These are phyloP conservation scores for Puccinia coronata DNA, from an alignment of 1,284 basidiomycete genomes.

Conservation along the genomic window DNA sequence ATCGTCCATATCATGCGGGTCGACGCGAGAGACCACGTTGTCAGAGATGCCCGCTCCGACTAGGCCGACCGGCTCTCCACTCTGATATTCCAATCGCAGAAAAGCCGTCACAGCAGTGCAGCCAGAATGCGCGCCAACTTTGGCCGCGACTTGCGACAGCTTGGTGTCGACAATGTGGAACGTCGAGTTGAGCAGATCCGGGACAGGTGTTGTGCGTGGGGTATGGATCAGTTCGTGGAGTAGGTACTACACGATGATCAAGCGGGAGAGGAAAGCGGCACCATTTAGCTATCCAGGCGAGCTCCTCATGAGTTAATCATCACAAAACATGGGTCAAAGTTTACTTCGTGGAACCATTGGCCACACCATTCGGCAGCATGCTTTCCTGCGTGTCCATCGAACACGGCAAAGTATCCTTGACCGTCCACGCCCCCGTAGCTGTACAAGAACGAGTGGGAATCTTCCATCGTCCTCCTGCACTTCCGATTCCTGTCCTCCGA, in stretches of 20 bases:
- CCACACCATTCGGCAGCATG: conserved; percentile 99
- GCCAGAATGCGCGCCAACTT: conserved; percentile 89
- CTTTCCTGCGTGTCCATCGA: conserved; percentile 98
- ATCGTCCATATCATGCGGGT: conserved; percentile 1
- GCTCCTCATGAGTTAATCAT: neutral
- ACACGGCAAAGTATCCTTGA: conserved; percentile 96
- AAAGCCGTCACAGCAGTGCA: conserved; percentile 98
- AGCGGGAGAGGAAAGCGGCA: neutral
- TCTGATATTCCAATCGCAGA: conserved; percentile 81
- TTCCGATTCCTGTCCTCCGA: conserved; percentile 81
- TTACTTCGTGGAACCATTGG: conserved; percentile 86
- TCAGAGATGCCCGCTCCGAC: conserved; percentile 53
- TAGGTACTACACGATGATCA: conserved; percentile 63
- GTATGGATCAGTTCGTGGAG: conserved; percentile 62
- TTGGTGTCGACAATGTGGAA: conserved; percentile 87
- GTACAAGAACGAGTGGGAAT: conserved; percentile 91
- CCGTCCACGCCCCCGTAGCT: conserved; percentile 87
- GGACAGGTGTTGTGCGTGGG: conserved; percentile 66
- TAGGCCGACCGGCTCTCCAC: conserved; percentile 57
- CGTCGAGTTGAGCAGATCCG: conserved; percentile 86
- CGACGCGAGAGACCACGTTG: conserved; percentile 28
- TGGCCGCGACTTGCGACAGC: conserved; percentile 77
- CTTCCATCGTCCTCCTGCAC: conserved; percentile 91
- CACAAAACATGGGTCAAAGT: conserved; percentile 51
- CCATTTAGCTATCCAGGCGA: neutral